Evolutionary conservation across 768 basidiomycete species (phyloP), one percentile per base, ranked within the genome.

Genomic region (Suillus sp.): DNA sequence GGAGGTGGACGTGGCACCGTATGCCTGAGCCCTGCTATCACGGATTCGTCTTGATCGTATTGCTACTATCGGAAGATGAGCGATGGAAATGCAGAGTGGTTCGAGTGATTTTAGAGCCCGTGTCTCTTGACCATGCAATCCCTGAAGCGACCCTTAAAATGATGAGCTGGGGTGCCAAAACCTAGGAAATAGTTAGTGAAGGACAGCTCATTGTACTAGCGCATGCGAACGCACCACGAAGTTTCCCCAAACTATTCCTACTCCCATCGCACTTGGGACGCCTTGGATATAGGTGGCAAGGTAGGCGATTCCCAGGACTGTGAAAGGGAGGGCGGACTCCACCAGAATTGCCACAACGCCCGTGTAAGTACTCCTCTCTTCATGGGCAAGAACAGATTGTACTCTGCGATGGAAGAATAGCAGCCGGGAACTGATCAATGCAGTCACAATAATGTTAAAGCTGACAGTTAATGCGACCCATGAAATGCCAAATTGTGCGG

Each of bases 131-230:
- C 61, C 61, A 62, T 10, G 61, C 61, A 25, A 30, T 1, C 25
- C 61, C 61, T 20, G 27, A 22, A 20, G 54, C 54, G 10, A 62
- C 38, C 16, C 61, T 30, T 42, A 55, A 11, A 35, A 62, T 42
- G 4, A 62, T 56, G 54, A 62, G 55, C 13, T 62, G 61, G 40
- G 61, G 61, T 42, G 55, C 20, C 37, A 62, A 42, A 40, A 37
- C 55, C 61, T 62, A 42, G 27, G 6, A 10, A 20, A 43, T n/a
- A 6, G 16, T 55, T 14, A 22, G 2, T 42, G 48, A 25, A 7
- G 13, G 27, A 25, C 20, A 30, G 8, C 18, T 16, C 22, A 10
- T 25, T 13, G 4, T 18, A 22, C 1, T 5, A 53, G 10, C 8
- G 1, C 8, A n/a, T 27, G 6, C 1, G 18, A 32, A 62, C 61